Conservation (phyloP, 805 yeast species). For the Wickerhamomyces xylosicus region DNA sequence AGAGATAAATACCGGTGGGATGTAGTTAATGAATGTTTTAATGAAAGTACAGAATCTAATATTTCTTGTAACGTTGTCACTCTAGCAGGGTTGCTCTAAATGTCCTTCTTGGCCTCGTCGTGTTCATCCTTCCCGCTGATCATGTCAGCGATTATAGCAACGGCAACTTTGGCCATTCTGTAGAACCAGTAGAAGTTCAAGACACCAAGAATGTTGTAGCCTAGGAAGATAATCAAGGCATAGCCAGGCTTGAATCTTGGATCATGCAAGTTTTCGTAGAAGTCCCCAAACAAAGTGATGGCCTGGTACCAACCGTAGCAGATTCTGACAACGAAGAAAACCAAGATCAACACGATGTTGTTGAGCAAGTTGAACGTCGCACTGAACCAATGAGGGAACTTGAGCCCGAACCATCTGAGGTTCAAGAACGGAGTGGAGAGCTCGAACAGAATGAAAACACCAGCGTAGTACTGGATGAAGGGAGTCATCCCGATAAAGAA, state of each 20-base stretch:
- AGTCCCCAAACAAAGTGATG: slow-evolving; percentile 30
- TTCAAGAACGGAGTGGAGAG: slow-evolving; percentile 82
- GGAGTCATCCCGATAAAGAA: slow-evolving; percentile 54
- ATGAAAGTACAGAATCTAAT: not conserved
- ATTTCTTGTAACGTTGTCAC: too few relatives aligned
- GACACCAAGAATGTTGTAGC: slow-evolving; percentile 44
- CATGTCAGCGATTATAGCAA: slow-evolving; percentile 27
- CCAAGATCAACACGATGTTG: slow-evolving; percentile 50
- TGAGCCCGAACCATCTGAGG: slow-evolving; percentile 71
- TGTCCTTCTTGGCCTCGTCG: slow-evolving; percentile 19
- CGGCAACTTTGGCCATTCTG: slow-evolving; percentile 63
- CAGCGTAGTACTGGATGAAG: slow-evolving; percentile 61
- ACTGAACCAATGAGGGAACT: slow-evolving; percentile 54
- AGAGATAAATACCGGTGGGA: too few relatives aligned
- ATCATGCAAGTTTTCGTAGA: slow-evolving; percentile 25
- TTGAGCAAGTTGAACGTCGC: slow-evolving; percentile 42
- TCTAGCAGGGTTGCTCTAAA: slow-evolving; percentile 2
- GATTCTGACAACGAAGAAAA: slow-evolving; percentile 63
- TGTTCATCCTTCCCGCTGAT: slow-evolving; percentile 14
- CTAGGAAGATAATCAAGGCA: slow-evolving; percentile 21
- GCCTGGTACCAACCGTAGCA: slow-evolving; percentile 74
- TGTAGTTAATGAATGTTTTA: not conserved
- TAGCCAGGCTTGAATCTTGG: slow-evolving; percentile 36
- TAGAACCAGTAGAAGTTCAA: slow-evolving; percentile 72
- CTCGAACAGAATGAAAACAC: slow-evolving; percentile 70